Percentiles rank a stretch among this genome's conserved stretches.
Conservation (phyloP, 2,329 filamentous ascomycete genomes). For the Graphiopsis chlorocephala region DNA sequence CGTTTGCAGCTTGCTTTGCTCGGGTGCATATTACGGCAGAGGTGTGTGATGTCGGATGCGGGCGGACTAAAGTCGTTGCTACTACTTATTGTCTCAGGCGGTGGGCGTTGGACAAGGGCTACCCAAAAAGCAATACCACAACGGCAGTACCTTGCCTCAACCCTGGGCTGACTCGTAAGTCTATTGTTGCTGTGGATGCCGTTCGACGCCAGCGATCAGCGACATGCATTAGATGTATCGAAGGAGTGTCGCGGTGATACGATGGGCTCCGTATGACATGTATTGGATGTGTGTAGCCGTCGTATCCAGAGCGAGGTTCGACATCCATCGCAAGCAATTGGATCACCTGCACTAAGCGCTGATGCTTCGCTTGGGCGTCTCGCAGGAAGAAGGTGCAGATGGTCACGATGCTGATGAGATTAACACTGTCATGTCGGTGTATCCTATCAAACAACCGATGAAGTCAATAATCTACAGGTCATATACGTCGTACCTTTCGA, state of each 20-base stretch:
- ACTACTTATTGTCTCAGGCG: slow-evolving; percentile 9
- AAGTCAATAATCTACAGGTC: slow-evolving; percentile 15
- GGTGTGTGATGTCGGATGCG: slow-evolving; percentile 13
- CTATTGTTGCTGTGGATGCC: slow-evolving; percentile 12
- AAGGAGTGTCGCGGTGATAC: slow-evolving; percentile 7
- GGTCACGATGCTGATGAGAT: not conserved
- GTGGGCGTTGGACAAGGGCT: slow-evolving; percentile 1
- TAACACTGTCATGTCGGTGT: not conserved
- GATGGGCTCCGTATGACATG: slow-evolving; percentile 7
- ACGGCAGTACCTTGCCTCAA: slow-evolving; percentile 15
- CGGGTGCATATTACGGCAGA: not conserved
- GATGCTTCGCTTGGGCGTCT: slow-evolving; percentile 2
- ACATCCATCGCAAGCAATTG: not conserved
- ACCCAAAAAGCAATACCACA: slow-evolving; percentile 7
- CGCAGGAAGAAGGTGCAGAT: not conserved
- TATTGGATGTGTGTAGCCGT: slow-evolving; percentile 3
- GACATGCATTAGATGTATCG: slow-evolving; percentile 7
- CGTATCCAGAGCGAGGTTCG: slow-evolving; percentile 7
- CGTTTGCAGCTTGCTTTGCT: slow-evolving; percentile 7
- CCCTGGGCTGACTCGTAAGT: slow-evolving; percentile 15
- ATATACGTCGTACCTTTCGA: slow-evolving; percentile 10
- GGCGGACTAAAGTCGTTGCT: not conserved
- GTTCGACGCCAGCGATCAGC: slow-evolving; percentile 15
- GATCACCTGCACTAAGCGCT: slow-evolving; percentile 12
- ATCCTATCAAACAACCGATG: slow-evolving; percentile 1